phyloP scores from a whole-genome alignment of 495 filamentous ascomycete species.

The Penicillium robsamsonii region DNA sequence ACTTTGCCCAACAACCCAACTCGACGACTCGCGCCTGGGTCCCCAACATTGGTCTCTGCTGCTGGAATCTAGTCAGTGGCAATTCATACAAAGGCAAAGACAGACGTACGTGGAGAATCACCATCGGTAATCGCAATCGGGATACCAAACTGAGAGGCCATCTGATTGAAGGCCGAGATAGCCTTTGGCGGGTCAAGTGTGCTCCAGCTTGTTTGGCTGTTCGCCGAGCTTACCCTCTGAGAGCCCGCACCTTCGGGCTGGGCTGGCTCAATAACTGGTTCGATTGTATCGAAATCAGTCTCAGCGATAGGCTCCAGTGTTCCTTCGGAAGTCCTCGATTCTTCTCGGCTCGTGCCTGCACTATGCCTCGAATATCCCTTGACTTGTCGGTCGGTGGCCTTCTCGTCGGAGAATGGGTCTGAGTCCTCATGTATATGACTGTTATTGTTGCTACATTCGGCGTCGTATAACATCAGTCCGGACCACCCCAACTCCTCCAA shows the following conservation, averaged over 20 bases:
- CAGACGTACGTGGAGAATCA: conserved; percentile 13
- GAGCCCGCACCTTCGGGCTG: neutral
- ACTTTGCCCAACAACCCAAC: conserved; percentile 30
- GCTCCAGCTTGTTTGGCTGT: conserved; percentile 17
- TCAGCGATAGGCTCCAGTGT: conserved; percentile 3
- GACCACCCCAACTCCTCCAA: conserved; percentile 14
- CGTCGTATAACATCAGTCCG: conserved; percentile 14
- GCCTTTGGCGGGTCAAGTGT: conserved; percentile 24
- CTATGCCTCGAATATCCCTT: conserved; percentile 10
- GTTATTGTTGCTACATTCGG: conserved; percentile 4
- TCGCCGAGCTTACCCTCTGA: conserved; percentile 2
- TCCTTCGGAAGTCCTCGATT: conserved; percentile 8
- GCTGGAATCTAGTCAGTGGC: conserved; percentile 2
- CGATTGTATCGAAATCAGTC: conserved; percentile 3
- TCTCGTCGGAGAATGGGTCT: conserved; percentile 29
- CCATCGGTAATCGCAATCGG: conserved; percentile 13
- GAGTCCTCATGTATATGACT: conserved; percentile 13
- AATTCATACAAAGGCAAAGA: neutral
- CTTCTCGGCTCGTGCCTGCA: conserved; percentile 7
- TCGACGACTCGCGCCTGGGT: neutral
- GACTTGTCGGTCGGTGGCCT: conserved; percentile 6
- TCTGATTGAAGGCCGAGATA: conserved; percentile 27
- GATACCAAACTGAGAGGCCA: conserved; percentile 25
- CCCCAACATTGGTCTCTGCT: conserved; percentile 1
- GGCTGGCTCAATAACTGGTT: neutral